phyloP scores from a whole-genome alignment of 2,329 filamentous ascomycete genomes.

The Colletotrichum sp. region DNA sequence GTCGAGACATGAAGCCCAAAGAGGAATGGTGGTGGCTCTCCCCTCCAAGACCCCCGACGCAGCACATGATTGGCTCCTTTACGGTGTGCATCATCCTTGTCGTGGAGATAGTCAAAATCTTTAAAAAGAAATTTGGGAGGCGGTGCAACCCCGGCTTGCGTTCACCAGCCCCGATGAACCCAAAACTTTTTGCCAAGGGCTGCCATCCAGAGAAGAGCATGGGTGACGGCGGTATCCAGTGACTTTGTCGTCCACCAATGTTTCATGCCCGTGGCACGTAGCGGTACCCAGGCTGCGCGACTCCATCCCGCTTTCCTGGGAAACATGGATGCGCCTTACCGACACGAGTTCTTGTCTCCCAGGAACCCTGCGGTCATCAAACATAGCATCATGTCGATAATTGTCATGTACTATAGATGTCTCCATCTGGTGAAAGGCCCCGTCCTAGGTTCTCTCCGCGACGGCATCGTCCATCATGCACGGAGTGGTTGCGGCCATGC shows the following conservation, averaged over 20 bases:
- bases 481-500: neutral
- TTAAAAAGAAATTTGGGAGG: conserved; percentile 24
- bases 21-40: conserved; percentile 21
- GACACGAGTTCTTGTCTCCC: conserved; percentile 2
- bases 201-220: conserved; percentile 4
- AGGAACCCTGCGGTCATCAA: conserved; percentile 14
- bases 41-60: neutral
- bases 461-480: neutral
- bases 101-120: conserved; percentile 20
- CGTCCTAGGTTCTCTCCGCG: neutral
- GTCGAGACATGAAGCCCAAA: conserved; percentile 22
- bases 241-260: conserved; percentile 3
- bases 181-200: conserved; percentile 10
- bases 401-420: neutral
- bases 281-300: neutral
- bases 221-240: neutral
- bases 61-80: conserved; percentile 16
- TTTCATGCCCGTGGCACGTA: conserved; percentile 6
- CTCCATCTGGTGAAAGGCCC: neutral
- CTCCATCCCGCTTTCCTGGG: conserved; percentile 10
- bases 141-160: conserved; percentile 18
- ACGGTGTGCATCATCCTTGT: conserved; percentile 17
- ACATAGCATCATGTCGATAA: conserved; percentile 11
- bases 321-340: conserved; percentile 3
- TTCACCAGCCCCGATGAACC: conserved; percentile 13